Evolutionary conservation across 139 green algal species (phyloP).

Genomic region (Closterium sp.): DNA sequence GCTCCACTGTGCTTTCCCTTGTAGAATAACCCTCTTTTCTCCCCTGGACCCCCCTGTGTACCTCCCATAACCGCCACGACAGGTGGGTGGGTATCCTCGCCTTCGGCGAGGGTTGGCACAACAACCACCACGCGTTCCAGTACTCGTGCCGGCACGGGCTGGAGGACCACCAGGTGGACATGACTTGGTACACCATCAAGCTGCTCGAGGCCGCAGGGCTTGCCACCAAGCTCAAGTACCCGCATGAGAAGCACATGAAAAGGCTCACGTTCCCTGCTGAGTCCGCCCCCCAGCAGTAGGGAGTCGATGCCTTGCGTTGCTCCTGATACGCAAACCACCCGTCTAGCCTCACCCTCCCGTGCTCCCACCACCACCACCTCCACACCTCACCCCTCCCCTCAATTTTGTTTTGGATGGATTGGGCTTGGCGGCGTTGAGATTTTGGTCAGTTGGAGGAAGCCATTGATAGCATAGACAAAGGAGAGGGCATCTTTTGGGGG

Average conservation of each 20-base stretch:
- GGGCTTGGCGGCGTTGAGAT: too few species aligned
- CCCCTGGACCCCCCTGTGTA: not conserved
- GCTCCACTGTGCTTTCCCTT: too few species aligned
- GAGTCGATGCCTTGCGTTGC: too few species aligned
- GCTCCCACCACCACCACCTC: too few species aligned
- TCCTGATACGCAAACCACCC: too few species aligned
- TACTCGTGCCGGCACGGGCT: conserved; percentile 69
- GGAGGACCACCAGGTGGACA: conserved; percentile 74
- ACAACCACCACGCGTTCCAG: conserved; percentile 91
- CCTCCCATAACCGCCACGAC: not conserved
- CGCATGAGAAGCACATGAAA: conserved; percentile 50
- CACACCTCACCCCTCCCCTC: too few species aligned
- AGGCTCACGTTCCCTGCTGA: conserved; percentile 22
- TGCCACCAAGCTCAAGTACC: conserved; percentile 58
- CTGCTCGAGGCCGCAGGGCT: conserved; percentile 54
- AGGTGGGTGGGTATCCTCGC: conserved; percentile 83
- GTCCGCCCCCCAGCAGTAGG: not conserved
- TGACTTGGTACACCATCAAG: conserved; percentile 58
- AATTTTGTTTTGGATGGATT: too few species aligned
- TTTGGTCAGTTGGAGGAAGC: not conserved
- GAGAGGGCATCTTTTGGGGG: not conserved
- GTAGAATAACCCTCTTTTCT: not conserved
- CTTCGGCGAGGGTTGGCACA: conserved; percentile 96
- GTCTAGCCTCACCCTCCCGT: too few species aligned
- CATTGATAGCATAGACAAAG: not conserved